These are phyloP conservation scores for Scheffersomyces lignicola DNA, from an alignment of 1,139 yeast genomes.

Conservation along the genomic window DNA sequence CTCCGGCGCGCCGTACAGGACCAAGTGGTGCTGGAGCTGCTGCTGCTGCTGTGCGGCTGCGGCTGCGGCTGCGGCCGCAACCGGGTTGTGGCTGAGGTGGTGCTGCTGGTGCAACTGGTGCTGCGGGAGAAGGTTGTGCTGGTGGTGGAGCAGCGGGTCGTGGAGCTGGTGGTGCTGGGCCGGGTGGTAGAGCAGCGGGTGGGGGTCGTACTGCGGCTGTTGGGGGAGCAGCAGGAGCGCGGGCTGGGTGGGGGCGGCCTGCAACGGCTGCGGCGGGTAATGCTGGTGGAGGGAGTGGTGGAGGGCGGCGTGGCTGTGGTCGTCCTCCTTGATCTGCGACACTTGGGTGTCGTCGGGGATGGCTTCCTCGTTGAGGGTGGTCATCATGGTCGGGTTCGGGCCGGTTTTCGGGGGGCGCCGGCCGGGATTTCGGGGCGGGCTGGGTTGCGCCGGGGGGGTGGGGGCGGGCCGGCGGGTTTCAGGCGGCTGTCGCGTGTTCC, in stretches of 20 bases:
- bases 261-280: not conserved
- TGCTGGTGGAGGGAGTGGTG: no score
- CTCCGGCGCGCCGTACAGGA: not conserved
- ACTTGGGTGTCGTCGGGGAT: no score
- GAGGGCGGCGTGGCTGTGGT: no score
- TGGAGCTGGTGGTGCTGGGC: slow-evolving; percentile 5
- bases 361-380: no score
- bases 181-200: slow-evolving; percentile 1
- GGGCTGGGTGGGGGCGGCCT: not conserved
- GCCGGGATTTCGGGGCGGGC: no score
- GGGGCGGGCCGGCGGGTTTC: no score
- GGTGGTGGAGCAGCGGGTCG: slow-evolving; percentile 8
- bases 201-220: slow-evolving; percentile 3
- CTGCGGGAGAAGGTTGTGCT: slow-evolving; percentile 9
- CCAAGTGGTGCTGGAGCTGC: slow-evolving; percentile 7
- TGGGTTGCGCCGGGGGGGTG: no score
- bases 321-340: no score
- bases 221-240: slow-evolving; percentile 2
- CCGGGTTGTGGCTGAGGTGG: slow-evolving; percentile 5
- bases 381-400: no score
- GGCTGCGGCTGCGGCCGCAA: slow-evolving; percentile 3
- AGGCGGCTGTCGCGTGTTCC: no score
- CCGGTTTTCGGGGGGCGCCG: no score
- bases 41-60: slow-evolving; percentile 13
- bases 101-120: slow-evolving; percentile 6